Evolutionary conservation across 805 yeast species (phyloP), one percentile per base, ranked within the genome.

Genomic region (Jamesozyma lodderae): DNA sequence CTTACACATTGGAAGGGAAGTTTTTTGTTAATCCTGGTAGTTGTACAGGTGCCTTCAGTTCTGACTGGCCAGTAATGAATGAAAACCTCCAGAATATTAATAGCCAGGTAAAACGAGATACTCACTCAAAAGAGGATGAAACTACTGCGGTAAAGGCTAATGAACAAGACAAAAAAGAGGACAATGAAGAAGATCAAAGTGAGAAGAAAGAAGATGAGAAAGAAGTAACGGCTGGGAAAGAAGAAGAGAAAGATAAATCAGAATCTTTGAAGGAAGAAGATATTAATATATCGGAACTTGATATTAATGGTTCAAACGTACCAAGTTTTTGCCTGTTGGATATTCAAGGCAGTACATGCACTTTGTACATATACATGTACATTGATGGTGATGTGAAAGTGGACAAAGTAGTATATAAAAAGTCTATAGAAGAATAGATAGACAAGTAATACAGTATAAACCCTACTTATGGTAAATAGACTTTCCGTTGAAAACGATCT

Each of bases 21-120:
- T 85, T 88, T 58, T 92, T 92, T 53, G 72, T 92, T n/a, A 90
- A 85, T 57, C 97, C 98, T 0, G 98, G 98, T 0, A 81, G 94
- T 55, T 94, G 94, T 30, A 88, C 96, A 0, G 98, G 98, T 19
- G 96, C 96, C 0, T 76, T 72, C 47, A 71, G 72, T 31, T 72
- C 82, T 23, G 80, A 78, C 51, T 75, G 78, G 63, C 78, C 78
- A 4, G 47, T 59, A 20, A 52, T 49, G 1, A 57, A 57, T 23
- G 61, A 60, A 18, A 52, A 48, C 9, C 9, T 28, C 10, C 10
- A 13, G 16, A 33, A 18, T 2, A 30, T 24, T 22, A 35, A 36
- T 4, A 27, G 35, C 13, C 37, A 31, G 4, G 15, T 31, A 10
- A 30, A 31, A 19, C 43, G 29, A 11, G 42, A 27, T 18, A 19